Base-by-base conservation (phyloP, 1,284 basidiomycete genomes). In the Ceratobasidium sp. region DNA sequence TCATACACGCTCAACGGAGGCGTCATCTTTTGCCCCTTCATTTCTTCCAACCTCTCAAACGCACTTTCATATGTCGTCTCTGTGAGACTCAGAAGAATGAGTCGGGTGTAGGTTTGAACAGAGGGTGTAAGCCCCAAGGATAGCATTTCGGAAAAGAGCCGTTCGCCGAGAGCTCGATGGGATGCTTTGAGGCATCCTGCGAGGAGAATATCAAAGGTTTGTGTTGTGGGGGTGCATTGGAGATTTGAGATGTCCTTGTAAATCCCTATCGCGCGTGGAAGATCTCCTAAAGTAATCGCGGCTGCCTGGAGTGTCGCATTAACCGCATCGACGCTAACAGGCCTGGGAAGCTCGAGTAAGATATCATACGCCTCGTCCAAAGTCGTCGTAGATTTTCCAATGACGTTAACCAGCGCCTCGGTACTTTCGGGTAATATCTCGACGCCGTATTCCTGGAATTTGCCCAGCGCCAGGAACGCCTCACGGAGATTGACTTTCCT, bases 1-100 rank as follows among this genome's bases (percentile, higher is more conserved):
- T 89, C 87, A 85, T 96, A 97, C n/a, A 92, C 84, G 0, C 82
- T 81, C 53, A 83, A 82, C 0, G 90, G 84, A 1, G 95, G 94
- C 49, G 87, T 83, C 83, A 90, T 86, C 15, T 87, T 87, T 66
- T 88, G 88, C 0, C 87, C 85, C 84, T 96, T 96, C 92, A 95
- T 94, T 86, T 95, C 92, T 83, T 96, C 95, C 44, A 97, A 89
- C 84, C 94, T 95, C 84, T 91, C 93, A 86, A 97, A 97, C 0
- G 95, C 94, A 82, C 95, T 93, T 83, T 96, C 95, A 84, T 95
- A 97, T 2, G 86, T 87, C 15, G 88, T 83, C 82, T 94, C 92
- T 0, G 91, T 91, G 26, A 95, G 87, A 82, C 91, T 92, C 2
- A 96, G 88, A 18, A 86, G 81, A 79, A 96, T 89, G 84, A 95